These are phyloP conservation scores for Goffeauzyma gilvescens DNA, from an alignment of 768 basidiomycete species.

Conservation along the genomic window DNA sequence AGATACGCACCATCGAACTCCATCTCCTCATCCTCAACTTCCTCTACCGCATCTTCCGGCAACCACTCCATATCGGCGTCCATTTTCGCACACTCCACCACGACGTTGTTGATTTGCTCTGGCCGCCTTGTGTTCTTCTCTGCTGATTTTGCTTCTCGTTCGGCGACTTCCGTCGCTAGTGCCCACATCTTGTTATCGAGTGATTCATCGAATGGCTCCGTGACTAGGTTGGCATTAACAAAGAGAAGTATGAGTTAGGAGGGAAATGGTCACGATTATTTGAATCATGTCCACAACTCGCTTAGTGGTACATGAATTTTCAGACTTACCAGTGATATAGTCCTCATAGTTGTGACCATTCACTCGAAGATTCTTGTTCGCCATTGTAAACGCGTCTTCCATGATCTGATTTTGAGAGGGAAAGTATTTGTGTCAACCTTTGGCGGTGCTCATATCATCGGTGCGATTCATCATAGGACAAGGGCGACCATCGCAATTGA, in stretches of 20 bases:
- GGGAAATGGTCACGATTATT: too few relatives aligned
- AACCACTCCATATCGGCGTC: slow-evolving; percentile 15
- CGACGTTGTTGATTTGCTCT: slow-evolving; percentile 32
- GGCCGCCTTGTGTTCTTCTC: too few relatives aligned
- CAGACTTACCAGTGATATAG: slow-evolving; percentile 36
- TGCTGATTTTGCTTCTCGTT: slow-evolving; percentile 45
- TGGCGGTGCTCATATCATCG: slow-evolving; percentile 35
- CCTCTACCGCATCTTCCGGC: slow-evolving; percentile 5
- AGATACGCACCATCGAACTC: slow-evolving; percentile 1
- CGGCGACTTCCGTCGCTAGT: slow-evolving; percentile 53
- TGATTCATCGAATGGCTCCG: slow-evolving; percentile 68
- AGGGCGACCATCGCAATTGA: slow-evolving; percentile 37
- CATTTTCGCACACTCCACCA: slow-evolving; percentile 8
- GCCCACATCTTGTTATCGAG: slow-evolving; percentile 69
- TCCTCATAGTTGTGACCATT: slow-evolving; percentile 61
- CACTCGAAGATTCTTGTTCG: slow-evolving; percentile 54
- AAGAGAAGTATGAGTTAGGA: slow-evolving; percentile 40
- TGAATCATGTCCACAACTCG: too few relatives aligned
- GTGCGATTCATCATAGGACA: neutral
- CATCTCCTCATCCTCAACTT: slow-evolving; percentile 1
- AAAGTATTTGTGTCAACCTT: neutral
- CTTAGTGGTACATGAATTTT: too few relatives aligned
- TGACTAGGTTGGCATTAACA: slow-evolving; percentile 35
- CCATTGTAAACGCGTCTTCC: slow-evolving; percentile 44
- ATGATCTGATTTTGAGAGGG: slow-evolving; percentile 27